These are phyloP conservation scores for Acanthamoeba triangularis DNA, from an alignment of 208 protist species.

Conservation along the genomic window DNA sequence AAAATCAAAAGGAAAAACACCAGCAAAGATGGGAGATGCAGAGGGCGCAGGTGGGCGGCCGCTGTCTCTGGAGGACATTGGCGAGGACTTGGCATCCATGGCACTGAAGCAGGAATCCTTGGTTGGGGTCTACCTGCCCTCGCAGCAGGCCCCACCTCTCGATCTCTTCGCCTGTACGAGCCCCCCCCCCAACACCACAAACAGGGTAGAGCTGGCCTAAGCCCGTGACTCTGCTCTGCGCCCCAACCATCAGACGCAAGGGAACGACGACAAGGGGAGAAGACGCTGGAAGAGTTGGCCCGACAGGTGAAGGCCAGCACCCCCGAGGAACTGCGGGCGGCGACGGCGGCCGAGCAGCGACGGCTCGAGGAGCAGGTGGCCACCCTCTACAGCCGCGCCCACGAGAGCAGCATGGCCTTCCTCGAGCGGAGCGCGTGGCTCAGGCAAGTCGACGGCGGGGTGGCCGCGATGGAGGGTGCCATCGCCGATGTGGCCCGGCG, in stretches of 20 bases:
- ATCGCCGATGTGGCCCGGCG: neutral
- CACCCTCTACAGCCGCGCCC: neutral
- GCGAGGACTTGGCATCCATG: constrained; percentile 6
- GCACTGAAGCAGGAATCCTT: neutral
- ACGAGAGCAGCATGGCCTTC: constrained; percentile 9
- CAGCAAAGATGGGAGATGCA: neutral
- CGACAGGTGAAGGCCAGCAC: constrained; percentile 14
- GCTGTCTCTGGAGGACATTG: constrained; percentile 24
- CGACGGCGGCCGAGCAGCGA: neutral
- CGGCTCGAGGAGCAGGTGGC: neutral
- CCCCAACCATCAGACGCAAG: neutral
- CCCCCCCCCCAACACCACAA: neutral
- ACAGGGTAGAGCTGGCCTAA: neutral
- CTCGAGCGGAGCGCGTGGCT: constrained; percentile 18
- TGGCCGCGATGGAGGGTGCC: neutral
- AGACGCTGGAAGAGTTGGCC: neutral
- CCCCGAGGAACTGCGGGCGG: neutral
- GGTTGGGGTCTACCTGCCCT: neutral
- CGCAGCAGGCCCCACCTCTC: neutral
- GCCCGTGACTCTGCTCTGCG: neutral
- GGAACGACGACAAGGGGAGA: neutral
- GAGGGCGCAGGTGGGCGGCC: neutral
- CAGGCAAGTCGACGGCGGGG: neutral
- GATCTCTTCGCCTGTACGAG: constrained; percentile 7
- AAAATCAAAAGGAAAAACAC: no score